Conservation (phyloP, 805 yeast species). For the Kuraishia piskuri region DNA sequence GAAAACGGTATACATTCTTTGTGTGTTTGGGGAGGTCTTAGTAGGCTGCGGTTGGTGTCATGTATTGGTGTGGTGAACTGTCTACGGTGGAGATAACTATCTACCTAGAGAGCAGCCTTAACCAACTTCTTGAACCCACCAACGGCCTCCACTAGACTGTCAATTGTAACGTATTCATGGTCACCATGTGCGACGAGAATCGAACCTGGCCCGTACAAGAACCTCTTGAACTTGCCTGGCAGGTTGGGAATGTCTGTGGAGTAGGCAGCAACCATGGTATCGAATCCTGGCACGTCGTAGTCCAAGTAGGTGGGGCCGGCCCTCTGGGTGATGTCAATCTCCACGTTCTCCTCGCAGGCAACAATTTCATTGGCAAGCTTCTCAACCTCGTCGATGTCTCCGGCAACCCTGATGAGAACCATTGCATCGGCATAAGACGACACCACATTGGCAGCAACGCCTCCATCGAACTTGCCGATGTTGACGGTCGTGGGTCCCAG, state of each 20-base stretch:
- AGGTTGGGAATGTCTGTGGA: slow-evolving; percentile 40
- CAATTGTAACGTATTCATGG: slow-evolving; percentile 40
- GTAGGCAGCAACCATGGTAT: slow-evolving; percentile 26
- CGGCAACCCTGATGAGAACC: slow-evolving; percentile 46
- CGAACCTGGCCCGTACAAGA: slow-evolving; percentile 61
- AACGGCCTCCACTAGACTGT: slow-evolving; percentile 40
- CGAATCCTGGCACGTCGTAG: slow-evolving; percentile 59
- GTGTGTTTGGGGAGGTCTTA: neutral
- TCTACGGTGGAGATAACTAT: too few species aligned
- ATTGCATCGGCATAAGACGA: slow-evolving; percentile 49
- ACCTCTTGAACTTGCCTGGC: slow-evolving; percentile 29
- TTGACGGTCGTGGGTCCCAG: slow-evolving; percentile 58
- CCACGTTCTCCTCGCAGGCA: slow-evolving; percentile 19
- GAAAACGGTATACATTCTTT: slow-evolving; percentile 17
- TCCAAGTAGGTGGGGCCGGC: slow-evolving; percentile 41
- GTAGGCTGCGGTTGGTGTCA: too few species aligned
- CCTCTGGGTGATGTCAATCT: slow-evolving; percentile 9
- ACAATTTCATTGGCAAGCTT: slow-evolving; percentile 26
- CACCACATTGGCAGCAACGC: slow-evolving; percentile 59
- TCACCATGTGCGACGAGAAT: slow-evolving; percentile 54
- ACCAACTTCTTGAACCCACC: slow-evolving; percentile 42
- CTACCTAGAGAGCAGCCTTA: neutral
- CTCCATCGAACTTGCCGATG: slow-evolving; percentile 48
- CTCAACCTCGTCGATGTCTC: slow-evolving; percentile 29
- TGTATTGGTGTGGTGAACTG: too few species aligned